Evolutionary conservation across 2,329 filamentous ascomycete genomes (phyloP), one percentile per base, ranked within the genome.

Genomic region (Calonectria ilicicola): DNA sequence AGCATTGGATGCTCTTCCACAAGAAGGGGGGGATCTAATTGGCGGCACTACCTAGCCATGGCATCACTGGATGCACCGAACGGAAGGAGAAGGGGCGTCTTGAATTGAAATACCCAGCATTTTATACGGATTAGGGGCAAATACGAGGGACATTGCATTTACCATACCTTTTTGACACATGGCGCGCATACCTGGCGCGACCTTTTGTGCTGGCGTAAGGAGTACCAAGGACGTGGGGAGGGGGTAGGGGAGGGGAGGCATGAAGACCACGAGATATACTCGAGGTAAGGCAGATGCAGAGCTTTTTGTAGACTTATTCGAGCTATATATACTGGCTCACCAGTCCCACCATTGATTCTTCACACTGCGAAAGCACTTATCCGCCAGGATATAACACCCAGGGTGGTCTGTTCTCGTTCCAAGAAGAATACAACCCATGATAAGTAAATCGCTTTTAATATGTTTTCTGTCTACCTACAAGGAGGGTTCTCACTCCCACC

Each of bases 41-140:
- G 58, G 40, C 56, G 66, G 29, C 26, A 53, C 26, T 14, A 21
- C 17, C 26, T 12, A n/a, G 49, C 12, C 21, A 14, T 35, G 17
- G 46, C 58, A 51, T 65, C 44, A 35, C 42, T 53, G 66, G 58
- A 67, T 49, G 53, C 62, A 44, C 51, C 63, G 67, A 58, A 68
- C 23, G 40, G 32, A 26, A 47, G 35, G 72, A 65, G 70, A 72
- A 67, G 69, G 72, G 74, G 70, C 73, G 72, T 68, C 58, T 44
- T 72, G 49, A 62, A 71, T 67, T 35, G 68, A 78, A 71, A 80
- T 80, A 80, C 78, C 78, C 78, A 76, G 73, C 71, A 76, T 80
- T 79, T 79, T 79, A 76, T 77, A 80, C 74, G 78, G 77, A 80
- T 56, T 77, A 66, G 74, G 69, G 58, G 40, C 70, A 67, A 58